A percentile compares a stretch with the other conserved stretches of the same genome.
Conservation (phyloP, 768 basidiomycete species). For the Trametes gibbosa region DNA sequence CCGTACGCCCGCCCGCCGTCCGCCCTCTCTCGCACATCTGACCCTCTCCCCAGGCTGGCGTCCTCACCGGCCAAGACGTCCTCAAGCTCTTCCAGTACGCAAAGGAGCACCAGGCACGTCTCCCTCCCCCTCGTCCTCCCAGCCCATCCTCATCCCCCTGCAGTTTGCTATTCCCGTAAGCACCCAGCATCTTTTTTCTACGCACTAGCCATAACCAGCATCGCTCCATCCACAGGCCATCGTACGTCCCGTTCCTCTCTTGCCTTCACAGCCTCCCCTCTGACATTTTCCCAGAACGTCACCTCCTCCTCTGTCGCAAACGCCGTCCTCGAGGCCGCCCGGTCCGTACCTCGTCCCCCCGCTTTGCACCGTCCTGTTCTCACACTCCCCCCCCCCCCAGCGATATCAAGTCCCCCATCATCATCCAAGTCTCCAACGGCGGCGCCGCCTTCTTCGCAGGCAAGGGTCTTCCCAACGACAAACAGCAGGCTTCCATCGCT, state of each 20-base stretch:
- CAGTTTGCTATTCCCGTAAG: conserved; percentile 86
- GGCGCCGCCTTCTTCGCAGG: conserved; percentile 96
- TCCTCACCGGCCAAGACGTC: conserved; percentile 92
- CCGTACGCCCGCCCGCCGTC: conserved; percentile 52
- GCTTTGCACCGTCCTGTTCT: not conserved
- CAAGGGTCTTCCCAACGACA: conserved; percentile 92
- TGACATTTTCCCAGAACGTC: conserved; percentile 63
- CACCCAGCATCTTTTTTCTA: conserved; percentile 17
- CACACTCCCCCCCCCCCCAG: conserved; percentile 36
- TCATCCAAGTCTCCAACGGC: conserved; percentile 96
- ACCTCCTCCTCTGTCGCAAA: conserved; percentile 96
- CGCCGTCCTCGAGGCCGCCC: conserved; percentile 92
- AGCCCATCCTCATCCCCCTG: conserved; percentile 11
- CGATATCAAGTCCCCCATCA: conserved; percentile 96
- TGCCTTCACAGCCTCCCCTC: not conserved
- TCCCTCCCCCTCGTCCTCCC: not conserved
- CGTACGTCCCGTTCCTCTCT: conserved; percentile 45
- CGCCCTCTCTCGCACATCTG: not conserved
- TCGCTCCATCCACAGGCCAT: conserved; percentile 53
- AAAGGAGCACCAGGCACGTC: conserved; percentile 73
- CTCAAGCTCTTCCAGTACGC: conserved; percentile 96
- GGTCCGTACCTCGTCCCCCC: conserved; percentile 42
- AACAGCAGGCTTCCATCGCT: conserved; percentile 92
- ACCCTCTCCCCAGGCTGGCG: conserved; percentile 65
- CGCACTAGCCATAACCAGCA: not conserved